Evolutionary conservation across 2,329 filamentous ascomycete genomes (phyloP).

Genomic region (Epicoccum sorghinum): DNA sequence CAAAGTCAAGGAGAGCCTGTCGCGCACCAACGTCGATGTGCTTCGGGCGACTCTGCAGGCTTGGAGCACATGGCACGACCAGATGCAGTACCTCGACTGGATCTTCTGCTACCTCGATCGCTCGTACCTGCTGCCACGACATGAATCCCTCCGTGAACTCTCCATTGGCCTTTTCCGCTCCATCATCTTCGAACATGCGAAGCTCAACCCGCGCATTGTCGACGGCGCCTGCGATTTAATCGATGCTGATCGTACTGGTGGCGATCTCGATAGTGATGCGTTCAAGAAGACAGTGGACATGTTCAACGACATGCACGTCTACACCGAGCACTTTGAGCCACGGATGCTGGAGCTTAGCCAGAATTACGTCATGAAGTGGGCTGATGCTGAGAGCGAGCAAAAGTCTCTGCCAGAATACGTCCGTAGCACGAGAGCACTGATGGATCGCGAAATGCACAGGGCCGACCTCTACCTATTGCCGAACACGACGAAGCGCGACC

Average conservation of each 20-base stretch:
- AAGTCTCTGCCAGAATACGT: slow-evolving; percentile 77
- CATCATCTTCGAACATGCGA: slow-evolving; percentile 60
- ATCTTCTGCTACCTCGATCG: slow-evolving; percentile 95
- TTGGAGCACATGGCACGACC: slow-evolving; percentile 81
- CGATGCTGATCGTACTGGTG: slow-evolving; percentile 68
- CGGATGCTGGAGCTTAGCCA: slow-evolving; percentile 71
- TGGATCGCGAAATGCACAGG: slow-evolving; percentile 73
- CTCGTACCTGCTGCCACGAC: slow-evolving; percentile 79
- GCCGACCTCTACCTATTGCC: slow-evolving; percentile 85
- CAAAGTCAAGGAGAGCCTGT: slow-evolving; percentile 62
- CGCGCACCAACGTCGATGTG: slow-evolving; percentile 66
- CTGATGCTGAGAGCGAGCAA: slow-evolving; percentile 66
- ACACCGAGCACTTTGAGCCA: slow-evolving; percentile 79
- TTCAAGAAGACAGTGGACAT: slow-evolving; percentile 79
- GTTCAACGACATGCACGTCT: slow-evolving; percentile 84
- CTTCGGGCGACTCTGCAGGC: slow-evolving; percentile 64
- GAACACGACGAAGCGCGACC: slow-evolving; percentile 76
- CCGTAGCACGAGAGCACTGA: slow-evolving; percentile 68
- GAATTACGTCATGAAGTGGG: slow-evolving; percentile 72
- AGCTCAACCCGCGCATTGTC: slow-evolving; percentile 61
- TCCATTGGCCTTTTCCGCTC: slow-evolving; percentile 76
- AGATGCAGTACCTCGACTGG: slow-evolving; percentile 78
- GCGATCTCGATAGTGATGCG: slow-evolving; percentile 64
- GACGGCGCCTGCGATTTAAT: slow-evolving; percentile 79
- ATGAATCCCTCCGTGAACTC: slow-evolving; percentile 81